These are phyloP conservation scores for Cucurbita argyrosperma DNA, from an alignment of 306 rosid species.

Conservation along the genomic window DNA sequence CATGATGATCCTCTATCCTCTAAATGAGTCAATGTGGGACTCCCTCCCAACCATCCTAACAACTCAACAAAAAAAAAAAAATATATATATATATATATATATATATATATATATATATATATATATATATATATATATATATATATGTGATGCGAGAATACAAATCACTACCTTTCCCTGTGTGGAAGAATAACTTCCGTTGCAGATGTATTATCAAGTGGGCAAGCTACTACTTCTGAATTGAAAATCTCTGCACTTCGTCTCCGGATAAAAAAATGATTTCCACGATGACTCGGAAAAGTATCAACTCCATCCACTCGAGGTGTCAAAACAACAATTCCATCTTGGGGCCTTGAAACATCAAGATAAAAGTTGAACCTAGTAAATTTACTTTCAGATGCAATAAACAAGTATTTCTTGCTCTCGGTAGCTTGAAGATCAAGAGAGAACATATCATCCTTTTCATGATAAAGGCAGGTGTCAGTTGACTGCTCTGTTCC, in stretches of 20 bases:
- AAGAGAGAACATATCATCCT: constrained; percentile 64
- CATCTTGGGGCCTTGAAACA: constrained; percentile 55
- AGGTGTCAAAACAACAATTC: constrained; percentile 61
- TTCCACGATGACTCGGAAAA: constrained; percentile 65
- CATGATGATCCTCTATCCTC: too few species aligned
- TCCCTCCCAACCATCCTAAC: too few species aligned
- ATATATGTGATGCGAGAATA: neutral
- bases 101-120: neutral
- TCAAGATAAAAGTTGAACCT: constrained; percentile 85
- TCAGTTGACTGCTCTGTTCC: constrained; percentile 66
- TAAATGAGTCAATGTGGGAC: too few species aligned
- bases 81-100: too few species aligned
- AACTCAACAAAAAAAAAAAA: neutral
- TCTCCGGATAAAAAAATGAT: constrained; percentile 62
- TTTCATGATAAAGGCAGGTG: constrained; percentile 58
- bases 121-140: too few species aligned
- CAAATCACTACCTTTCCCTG: constrained; percentile 52
- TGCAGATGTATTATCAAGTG: constrained; percentile 45
- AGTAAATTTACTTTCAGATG: constrained; percentile 70
- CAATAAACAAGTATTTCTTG: constrained; percentile 71
- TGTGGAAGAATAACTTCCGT: constrained; percentile 68
- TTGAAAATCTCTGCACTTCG: constrained; percentile 65
- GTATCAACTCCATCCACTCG: constrained; percentile 70
- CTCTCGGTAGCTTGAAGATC: constrained; percentile 74
- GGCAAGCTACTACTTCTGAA: constrained; percentile 72